Evolutionary conservation across 1,284 basidiomycete genomes (phyloP).

Genomic region (Anthracocystis panici-leucophaei): DNA sequence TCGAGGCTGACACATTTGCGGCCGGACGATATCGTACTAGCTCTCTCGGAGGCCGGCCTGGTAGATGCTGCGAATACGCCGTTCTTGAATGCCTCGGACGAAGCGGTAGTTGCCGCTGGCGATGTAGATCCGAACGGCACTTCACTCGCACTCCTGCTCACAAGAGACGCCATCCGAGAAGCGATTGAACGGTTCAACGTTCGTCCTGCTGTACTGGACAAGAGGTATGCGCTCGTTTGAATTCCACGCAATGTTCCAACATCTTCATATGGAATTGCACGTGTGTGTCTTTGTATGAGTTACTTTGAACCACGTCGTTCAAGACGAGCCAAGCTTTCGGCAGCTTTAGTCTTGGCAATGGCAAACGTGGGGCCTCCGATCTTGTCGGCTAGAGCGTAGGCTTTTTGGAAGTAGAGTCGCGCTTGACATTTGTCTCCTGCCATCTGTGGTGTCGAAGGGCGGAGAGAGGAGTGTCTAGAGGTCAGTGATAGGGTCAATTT

Average conservation of each 20-base stretch:
- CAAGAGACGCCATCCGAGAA: conserved; percentile 35
- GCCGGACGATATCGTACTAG: conserved; percentile 86
- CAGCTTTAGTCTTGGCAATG: conserved; percentile 36
- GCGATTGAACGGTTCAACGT: conserved; percentile 43
- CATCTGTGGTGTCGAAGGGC: conserved; percentile 16
- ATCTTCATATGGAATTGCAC: not conserved
- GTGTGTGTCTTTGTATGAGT: not conserved
- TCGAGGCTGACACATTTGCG: conserved; percentile 84
- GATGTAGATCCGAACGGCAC: too few relatives aligned
- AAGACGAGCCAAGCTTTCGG: conserved; percentile 37
- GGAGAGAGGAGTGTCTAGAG: not conserved
- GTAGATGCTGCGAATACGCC: conserved; percentile 71
- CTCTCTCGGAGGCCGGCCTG: conserved; percentile 86
- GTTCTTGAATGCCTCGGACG: conserved; percentile 14
- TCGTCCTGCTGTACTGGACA: conserved; percentile 56
- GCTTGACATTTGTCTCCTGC: conserved; percentile 53
- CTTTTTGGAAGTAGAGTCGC: conserved; percentile 50
- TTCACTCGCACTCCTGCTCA: conserved; percentile 40
- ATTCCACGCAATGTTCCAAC: not conserved
- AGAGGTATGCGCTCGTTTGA: conserved; percentile 46
- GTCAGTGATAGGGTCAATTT: not conserved
- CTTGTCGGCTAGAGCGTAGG: conserved; percentile 44
- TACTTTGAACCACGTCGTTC: conserved; percentile 28
- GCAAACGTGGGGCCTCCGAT: conserved; percentile 22
- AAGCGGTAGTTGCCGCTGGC: conserved; percentile 2